Conservation (phyloP, 495 filamentous ascomycete species). For the Penicillium lagena region DNA sequence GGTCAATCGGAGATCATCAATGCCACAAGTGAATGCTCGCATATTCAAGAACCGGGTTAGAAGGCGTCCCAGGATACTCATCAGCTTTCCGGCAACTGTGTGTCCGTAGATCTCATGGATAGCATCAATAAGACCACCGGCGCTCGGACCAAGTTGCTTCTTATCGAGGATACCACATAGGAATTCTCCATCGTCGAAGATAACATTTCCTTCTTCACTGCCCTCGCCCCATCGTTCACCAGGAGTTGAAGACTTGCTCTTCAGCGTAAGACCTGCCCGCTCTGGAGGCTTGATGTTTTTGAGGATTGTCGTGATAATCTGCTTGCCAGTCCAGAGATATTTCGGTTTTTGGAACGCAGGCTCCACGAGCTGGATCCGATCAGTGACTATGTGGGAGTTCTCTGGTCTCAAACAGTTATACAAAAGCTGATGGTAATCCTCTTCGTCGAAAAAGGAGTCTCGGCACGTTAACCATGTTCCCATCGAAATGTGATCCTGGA, state of each 20-base stretch:
- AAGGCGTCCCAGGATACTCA: slow-evolving; percentile 84
- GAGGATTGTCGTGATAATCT: slow-evolving; percentile 87
- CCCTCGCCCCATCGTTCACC: slow-evolving; percentile 72
- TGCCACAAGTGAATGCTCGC: slow-evolving; percentile 92
- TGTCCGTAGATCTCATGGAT: slow-evolving; percentile 93
- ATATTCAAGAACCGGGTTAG: slow-evolving; percentile 87
- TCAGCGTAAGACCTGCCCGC: slow-evolving; percentile 72
- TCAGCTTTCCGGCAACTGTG: slow-evolving; percentile 70
- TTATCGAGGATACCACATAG: slow-evolving; percentile 93
- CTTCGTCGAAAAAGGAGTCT: slow-evolving; percentile 85
- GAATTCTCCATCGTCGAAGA: slow-evolving; percentile 82
- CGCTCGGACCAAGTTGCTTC: slow-evolving; percentile 81
- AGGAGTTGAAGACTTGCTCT: slow-evolving; percentile 68
- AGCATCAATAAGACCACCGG: slow-evolving; percentile 83
- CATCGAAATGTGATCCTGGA: slow-evolving; percentile 98
- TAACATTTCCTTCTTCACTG: slow-evolving; percentile 66
- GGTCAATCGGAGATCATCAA: slow-evolving; percentile 90
- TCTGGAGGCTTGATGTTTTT: slow-evolving; percentile 77
- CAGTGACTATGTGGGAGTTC: slow-evolving; percentile 66
- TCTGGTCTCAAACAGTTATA: slow-evolving; percentile 88
- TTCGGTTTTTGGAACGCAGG: slow-evolving; percentile 80
- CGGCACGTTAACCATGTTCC: slow-evolving; percentile 83
- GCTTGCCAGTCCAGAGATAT: slow-evolving; percentile 93
- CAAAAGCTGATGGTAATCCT: slow-evolving; percentile 87
- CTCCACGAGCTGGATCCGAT: slow-evolving; percentile 66